Percentiles rank a stretch among this genome's conserved stretches.
Evolutionary conservation across 2,329 filamentous ascomycete species (phyloP).

Genomic region (Diaporthe velutina): DNA sequence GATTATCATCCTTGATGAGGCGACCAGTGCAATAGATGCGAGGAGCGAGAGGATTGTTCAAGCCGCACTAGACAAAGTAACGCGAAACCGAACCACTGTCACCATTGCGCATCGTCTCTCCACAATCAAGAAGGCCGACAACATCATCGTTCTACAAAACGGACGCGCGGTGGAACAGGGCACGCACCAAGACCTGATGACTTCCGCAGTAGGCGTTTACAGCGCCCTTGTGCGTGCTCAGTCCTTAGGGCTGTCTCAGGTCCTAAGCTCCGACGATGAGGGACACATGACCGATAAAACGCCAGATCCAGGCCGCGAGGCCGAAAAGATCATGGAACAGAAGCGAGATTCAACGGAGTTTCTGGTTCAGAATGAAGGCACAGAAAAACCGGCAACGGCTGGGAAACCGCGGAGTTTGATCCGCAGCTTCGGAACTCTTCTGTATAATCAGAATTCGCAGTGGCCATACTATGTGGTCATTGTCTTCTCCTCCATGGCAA

Average conservation of each 20-base stretch:
- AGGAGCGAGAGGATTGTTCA: slow-evolving; percentile 96
- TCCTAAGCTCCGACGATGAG: slow-evolving; percentile 68
- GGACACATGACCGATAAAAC: neutral
- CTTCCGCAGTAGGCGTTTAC: slow-evolving; percentile 80
- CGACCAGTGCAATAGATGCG: slow-evolving; percentile 91
- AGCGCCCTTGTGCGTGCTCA: slow-evolving; percentile 90
- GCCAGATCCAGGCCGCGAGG: neutral
- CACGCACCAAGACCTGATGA: slow-evolving; percentile 83
- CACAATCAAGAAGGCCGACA: slow-evolving; percentile 93
- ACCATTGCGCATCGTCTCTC: slow-evolving; percentile 96
- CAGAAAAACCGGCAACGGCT: neutral
- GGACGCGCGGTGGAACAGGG: slow-evolving; percentile 94
- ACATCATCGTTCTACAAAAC: slow-evolving; percentile 91
- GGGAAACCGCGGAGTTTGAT: neutral
- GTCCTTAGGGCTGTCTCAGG: slow-evolving; percentile 76
- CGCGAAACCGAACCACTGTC: slow-evolving; percentile 91
- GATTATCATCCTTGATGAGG: slow-evolving; percentile 94
- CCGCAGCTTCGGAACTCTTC: neutral
- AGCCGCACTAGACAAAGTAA: slow-evolving; percentile 87
- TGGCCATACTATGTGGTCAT: slow-evolving; percentile 1
- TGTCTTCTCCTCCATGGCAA: slow-evolving; percentile 36
- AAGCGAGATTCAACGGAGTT: neutral
- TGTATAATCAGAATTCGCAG: slow-evolving; percentile 6
- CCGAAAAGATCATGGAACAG: neutral
- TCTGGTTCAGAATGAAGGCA: neutral